Evolutionary conservation across 176 grass and related monocot species (phyloP).

Genomic region (Cenchrus purpureus): DNA sequence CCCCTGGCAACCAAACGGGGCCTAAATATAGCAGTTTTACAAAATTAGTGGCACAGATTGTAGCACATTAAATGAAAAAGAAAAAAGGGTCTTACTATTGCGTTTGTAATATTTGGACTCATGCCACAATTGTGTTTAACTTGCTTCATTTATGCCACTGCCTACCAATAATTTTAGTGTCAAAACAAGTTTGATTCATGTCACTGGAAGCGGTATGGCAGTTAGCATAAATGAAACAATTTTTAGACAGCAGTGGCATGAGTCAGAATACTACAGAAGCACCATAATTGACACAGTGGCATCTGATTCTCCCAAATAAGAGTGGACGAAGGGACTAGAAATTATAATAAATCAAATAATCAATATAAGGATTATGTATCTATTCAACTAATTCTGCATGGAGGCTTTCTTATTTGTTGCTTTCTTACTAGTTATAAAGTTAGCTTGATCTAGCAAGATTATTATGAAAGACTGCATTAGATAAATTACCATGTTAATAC

Average conservation of each 20-base stretch:
- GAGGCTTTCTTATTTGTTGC: neutral
- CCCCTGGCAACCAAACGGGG: no score
- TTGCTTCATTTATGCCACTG: neutral
- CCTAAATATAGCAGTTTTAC: no score
- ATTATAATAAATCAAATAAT: neutral
- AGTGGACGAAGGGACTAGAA: neutral
- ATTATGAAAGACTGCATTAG: neutral
- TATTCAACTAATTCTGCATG: neutral
- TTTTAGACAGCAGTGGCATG: neutral
- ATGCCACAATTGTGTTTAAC: neutral
- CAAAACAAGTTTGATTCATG: neutral
- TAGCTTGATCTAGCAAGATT: neutral
- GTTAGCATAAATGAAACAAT: neutral
- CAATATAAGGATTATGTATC: neutral
- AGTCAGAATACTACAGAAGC: neutral
- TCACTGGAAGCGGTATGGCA: neutral
- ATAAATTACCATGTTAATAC: neutral
- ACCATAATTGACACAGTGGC: neutral
- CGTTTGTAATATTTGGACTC: neutral
- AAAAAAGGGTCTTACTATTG: neutral
- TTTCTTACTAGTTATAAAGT: neutral
- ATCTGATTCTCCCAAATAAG: neutral
- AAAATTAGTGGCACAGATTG: neutral
- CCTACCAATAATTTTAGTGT: neutral
- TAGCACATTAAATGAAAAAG: neutral